Percentiles rank a stretch among this genome's conserved stretches.
These are phyloP conservation scores for Calonectria honghensis DNA, from an alignment of 2,329 filamentous ascomycete genomes.

Conservation along the genomic window DNA sequence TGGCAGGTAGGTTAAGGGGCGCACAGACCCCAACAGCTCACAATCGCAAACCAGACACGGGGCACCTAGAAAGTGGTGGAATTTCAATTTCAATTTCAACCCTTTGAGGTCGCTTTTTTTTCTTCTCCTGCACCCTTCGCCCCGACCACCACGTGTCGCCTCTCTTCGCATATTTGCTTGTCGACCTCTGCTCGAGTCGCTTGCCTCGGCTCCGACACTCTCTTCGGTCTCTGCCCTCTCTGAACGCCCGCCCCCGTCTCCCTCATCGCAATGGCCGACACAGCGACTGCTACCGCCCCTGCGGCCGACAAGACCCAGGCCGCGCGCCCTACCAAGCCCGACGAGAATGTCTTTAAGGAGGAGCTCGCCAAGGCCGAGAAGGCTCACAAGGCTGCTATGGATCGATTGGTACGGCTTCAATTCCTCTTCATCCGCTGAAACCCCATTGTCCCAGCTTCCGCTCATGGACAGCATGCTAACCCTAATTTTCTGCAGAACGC, in stretches of 20 bases:
- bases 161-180: conserved; percentile 35
- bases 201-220: conserved; percentile 45
- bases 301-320: conserved; percentile 63
- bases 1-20: conserved; percentile 38
- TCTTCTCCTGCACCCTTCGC: conserved; percentile 44
- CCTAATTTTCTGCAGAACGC: conserved; percentile 77
- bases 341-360: conserved; percentile 89
- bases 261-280: conserved; percentile 66
- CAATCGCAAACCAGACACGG: conserved; percentile 54
- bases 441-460: conserved; percentile 43
- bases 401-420: conserved; percentile 66
- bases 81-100: conserved; percentile 50
- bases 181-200: conserved; percentile 41
- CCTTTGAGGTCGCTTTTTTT: conserved; percentile 41
- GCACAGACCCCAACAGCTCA: conserved; percentile 54
- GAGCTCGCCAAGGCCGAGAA: conserved; percentile 89
- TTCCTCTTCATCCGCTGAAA: conserved; percentile 33
- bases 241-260: conserved; percentile 34
- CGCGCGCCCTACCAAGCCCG: conserved; percentile 87
- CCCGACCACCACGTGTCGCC: conserved; percentile 37
- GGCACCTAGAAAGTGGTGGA: conserved; percentile 55
- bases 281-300: conserved; percentile 66
- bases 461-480: conserved; percentile 45
- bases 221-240: conserved; percentile 38
- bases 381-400: conserved; percentile 86